These are phyloP conservation scores for Coemansia javaensis DNA, from an alignment of 192 early-diverging fungal genomes.

Conservation along the genomic window DNA sequence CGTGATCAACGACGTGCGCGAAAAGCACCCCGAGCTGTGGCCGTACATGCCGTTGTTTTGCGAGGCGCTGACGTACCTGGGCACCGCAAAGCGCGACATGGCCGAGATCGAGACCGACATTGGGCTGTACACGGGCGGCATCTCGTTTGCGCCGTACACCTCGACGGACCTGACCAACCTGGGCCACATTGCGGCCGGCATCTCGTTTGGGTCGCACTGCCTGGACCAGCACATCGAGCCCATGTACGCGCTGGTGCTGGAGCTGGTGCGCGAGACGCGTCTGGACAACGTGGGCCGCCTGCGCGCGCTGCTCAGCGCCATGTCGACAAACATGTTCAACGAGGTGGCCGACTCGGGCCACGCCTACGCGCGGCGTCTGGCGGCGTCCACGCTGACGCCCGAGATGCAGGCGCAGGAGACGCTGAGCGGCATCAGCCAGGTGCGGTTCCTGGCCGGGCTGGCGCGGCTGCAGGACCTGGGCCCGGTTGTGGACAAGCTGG, in stretches of 20 bases:
- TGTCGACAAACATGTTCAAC: slow-evolving; percentile 70
- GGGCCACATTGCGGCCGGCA: slow-evolving; percentile 60
- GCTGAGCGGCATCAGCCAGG: slow-evolving; percentile 60
- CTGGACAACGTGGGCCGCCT: slow-evolving; percentile 71
- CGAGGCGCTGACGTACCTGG: slow-evolving; percentile 61
- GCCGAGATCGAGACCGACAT: slow-evolving; percentile 84
- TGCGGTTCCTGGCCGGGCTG: slow-evolving; percentile 75
- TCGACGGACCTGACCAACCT: slow-evolving; percentile 62
- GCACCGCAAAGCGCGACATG: slow-evolving; percentile 63
- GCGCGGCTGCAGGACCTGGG: slow-evolving; percentile 56
- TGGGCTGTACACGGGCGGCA: slow-evolving; percentile 77
- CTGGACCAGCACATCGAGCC: slow-evolving; percentile 66
- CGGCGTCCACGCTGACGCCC: slow-evolving; percentile 59
- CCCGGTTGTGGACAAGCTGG: slow-evolving; percentile 58
- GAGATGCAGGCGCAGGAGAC: slow-evolving; percentile 49
- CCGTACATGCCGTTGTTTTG: slow-evolving; percentile 75
- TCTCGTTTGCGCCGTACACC: slow-evolving; percentile 63
- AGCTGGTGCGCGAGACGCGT: slow-evolving; percentile 66
- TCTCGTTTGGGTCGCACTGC: slow-evolving; percentile 61
- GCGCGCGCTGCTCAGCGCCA: slow-evolving; percentile 66
- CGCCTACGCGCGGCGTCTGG: slow-evolving; percentile 69
- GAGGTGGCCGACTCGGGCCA: slow-evolving; percentile 80
- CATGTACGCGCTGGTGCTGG: slow-evolving; percentile 70
- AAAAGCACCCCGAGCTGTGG: slow-evolving; percentile 61
- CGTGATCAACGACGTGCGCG: slow-evolving; percentile 61